phyloP scores from a whole-genome alignment of 176 grass and related monocot species.

The Triticum turgidum region DNA sequence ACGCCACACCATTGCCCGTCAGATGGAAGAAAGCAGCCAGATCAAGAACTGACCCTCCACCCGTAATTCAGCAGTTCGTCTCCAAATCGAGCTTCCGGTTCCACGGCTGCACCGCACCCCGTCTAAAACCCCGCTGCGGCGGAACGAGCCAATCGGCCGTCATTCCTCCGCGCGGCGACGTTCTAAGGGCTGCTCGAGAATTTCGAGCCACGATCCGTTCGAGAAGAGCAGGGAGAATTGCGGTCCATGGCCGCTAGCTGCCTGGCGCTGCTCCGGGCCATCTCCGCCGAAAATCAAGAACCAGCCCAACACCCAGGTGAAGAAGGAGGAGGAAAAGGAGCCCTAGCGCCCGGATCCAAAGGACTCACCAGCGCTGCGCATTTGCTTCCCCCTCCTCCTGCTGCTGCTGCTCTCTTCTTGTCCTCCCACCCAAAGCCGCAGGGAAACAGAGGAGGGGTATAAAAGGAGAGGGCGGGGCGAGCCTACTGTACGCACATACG shows the following conservation, averaged over 20 bases:
- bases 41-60: neutral
- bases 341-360: slow-evolving; percentile 33
- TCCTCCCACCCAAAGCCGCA: slow-evolving; percentile 33
- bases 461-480: slow-evolving; percentile 38
- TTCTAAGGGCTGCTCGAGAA: neutral
- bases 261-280: neutral
- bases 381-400: slow-evolving; percentile 2
- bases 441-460: slow-evolving; percentile 45
- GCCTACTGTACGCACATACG: neutral
- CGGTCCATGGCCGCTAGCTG: neutral
- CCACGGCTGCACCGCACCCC: neutral
- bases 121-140: slow-evolving; percentile 14
- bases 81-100: slow-evolving; percentile 19
- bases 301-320: neutral
- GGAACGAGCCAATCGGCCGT: neutral
- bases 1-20: slow-evolving; percentile 26
- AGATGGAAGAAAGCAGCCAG: slow-evolving; percentile 1
- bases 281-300: slow-evolving; percentile 28
- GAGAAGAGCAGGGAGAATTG: slow-evolving; percentile 14
- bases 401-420: neutral
- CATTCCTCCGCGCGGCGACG: neutral
- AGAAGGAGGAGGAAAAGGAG: neutral
- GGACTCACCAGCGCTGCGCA: slow-evolving; percentile 48
- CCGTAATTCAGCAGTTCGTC: slow-evolving; percentile 34
- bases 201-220: neutral